Evolutionary conservation across 768 basidiomycete genomes (phyloP).

Genomic region (Auricularia sp.): DNA sequence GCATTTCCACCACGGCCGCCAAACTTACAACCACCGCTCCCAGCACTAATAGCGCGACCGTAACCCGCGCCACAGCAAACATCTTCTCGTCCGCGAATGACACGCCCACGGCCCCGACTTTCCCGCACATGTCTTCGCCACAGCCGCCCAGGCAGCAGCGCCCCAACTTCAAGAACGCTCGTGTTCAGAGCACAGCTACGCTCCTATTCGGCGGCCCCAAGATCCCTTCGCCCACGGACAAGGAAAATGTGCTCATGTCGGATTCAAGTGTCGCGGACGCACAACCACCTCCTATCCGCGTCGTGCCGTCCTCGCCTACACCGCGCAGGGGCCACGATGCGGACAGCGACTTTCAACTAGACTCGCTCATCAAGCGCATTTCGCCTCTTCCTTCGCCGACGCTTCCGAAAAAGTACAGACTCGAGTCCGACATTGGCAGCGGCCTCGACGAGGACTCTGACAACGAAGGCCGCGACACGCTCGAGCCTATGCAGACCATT

Average conservation of each 20-base stretch:
- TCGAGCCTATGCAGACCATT: slow-evolving; percentile 9
- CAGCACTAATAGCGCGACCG: slow-evolving; percentile 12
- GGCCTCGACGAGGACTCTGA: slow-evolving; percentile 18
- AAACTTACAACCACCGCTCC: slow-evolving; percentile 41
- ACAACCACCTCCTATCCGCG: slow-evolving; percentile 66
- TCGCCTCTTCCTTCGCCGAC: slow-evolving; percentile 23
- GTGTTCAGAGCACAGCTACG: slow-evolving; percentile 29
- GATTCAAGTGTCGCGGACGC: slow-evolving; percentile 11
- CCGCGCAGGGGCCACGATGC: slow-evolving; percentile 5
- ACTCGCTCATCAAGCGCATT: slow-evolving; percentile 30
- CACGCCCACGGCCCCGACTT: slow-evolving; percentile 20
- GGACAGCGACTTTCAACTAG: slow-evolving; percentile 31
- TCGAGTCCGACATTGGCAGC: slow-evolving; percentile 55
- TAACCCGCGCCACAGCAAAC: slow-evolving; percentile 33
- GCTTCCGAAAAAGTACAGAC: slow-evolving; percentile 51
- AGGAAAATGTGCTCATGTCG: background rate
- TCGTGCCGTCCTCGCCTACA: slow-evolving; percentile 19
- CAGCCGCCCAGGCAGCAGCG: slow-evolving; percentile 23
- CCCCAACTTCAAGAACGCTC: slow-evolving; percentile 38
- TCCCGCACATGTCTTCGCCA: slow-evolving; percentile 5
- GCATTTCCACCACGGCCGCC: slow-evolving; percentile 33
- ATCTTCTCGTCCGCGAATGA: slow-evolving; percentile 18
- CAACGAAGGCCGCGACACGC: slow-evolving; percentile 18
- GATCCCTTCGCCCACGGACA: slow-evolving; percentile 18
- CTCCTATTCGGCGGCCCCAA: background rate